These are phyloP conservation scores for Chenopodium quinoa DNA, from an alignment of 148 eudicot species.

Conservation along the genomic window DNA sequence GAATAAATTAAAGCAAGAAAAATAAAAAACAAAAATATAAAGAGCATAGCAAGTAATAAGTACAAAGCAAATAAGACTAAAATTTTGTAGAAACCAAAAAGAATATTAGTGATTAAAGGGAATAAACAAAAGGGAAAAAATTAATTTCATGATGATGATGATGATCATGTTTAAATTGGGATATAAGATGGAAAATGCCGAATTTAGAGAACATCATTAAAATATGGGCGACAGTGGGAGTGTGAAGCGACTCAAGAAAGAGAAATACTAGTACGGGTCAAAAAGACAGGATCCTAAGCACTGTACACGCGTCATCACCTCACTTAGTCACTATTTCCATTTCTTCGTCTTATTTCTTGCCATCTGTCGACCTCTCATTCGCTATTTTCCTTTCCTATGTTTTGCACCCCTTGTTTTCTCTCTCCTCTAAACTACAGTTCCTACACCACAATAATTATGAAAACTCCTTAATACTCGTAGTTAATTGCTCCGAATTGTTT, in stretches of 20 bases:
- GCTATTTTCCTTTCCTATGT: background rate
- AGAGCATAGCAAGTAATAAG: no score
- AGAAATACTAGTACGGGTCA: constrained; percentile 1
- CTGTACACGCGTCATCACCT: constrained; percentile 36
- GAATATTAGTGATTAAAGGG: background rate
- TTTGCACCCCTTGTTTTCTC: background rate
- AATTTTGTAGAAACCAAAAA: background rate
- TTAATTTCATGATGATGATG: background rate
- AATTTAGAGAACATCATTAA: constrained; percentile 16
- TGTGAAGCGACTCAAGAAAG: constrained; percentile 9
- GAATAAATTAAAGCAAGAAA: no score
- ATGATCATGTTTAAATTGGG: constrained; percentile 1
- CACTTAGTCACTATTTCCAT: constrained; percentile 27
- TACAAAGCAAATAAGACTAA: background rate
- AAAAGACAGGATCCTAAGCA: constrained; percentile 38
- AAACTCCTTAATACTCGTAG: background rate
- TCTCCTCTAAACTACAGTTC: background rate
- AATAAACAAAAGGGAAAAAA: background rate
- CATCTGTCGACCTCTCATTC: constrained; percentile 31
- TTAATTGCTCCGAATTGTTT: no score
- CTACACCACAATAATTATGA: background rate
- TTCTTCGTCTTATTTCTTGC: background rate
- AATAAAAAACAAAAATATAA: no score
- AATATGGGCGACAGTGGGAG: constrained; percentile 22
- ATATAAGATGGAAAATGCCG: constrained; percentile 5